These are phyloP conservation scores for Neurospora sp. DNA, from an alignment of 495 filamentous ascomycete species.

Conservation along the genomic window DNA sequence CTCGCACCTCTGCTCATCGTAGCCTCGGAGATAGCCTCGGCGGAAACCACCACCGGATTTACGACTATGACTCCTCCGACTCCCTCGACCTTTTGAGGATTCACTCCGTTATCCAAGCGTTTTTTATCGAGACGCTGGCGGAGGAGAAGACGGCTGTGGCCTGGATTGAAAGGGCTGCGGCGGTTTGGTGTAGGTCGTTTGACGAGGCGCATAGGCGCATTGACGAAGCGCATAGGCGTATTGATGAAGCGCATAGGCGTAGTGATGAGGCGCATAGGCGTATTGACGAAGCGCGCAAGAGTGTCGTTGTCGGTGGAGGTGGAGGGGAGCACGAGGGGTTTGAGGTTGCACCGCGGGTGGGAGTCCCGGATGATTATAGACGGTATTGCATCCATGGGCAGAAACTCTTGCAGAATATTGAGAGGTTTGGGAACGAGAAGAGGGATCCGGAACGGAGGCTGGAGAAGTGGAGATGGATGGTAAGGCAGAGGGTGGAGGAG, in stretches of 20 bases:
- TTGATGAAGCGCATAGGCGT: slow-evolving; percentile 38
- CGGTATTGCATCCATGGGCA: slow-evolving; percentile 60
- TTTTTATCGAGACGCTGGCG: slow-evolving; percentile 60
- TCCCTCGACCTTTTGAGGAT: slow-evolving; percentile 63
- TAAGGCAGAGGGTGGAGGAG: slow-evolving; percentile 39
- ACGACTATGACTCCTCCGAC: slow-evolving; percentile 40
- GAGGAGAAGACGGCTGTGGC: slow-evolving; percentile 47
- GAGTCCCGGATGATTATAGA: slow-evolving; percentile 62
- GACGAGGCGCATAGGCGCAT: slow-evolving; percentile 52
- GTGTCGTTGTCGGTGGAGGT: background rate
- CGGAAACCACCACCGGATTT: background rate
- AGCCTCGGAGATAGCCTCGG: background rate
- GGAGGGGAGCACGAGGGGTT: too few relatives aligned
- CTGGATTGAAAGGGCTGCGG: slow-evolving; percentile 53
- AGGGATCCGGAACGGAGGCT: slow-evolving; percentile 22
- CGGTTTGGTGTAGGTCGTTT: slow-evolving; percentile 54
- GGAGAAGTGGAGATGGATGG: slow-evolving; percentile 27
- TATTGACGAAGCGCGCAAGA: slow-evolving; percentile 36
- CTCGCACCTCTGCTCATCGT: background rate
- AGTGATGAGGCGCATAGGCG: slow-evolving; percentile 47
- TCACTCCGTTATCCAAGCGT: slow-evolving; percentile 71
- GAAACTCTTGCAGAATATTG: slow-evolving; percentile 41
- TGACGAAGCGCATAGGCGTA: slow-evolving; percentile 25
- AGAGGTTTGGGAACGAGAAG: slow-evolving; percentile 35
- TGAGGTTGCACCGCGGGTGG: slow-evolving; percentile 28